A percentile compares a stretch with the other conserved stretches of the same genome.
These are phyloP conservation scores for Pichia deserticola DNA, from an alignment of 805 yeast genomes.

Conservation along the genomic window DNA sequence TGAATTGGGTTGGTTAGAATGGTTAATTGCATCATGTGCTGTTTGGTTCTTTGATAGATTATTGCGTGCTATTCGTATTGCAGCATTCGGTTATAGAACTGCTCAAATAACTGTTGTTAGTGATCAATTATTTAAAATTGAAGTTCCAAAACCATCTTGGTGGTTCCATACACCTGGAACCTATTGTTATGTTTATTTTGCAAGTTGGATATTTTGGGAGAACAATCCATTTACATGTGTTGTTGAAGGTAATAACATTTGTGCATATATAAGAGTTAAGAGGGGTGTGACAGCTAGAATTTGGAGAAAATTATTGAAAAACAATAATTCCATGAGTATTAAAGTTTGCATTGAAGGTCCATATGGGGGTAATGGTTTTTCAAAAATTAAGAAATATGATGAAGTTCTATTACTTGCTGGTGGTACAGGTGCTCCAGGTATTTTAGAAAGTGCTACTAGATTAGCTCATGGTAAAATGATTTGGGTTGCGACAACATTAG, in stretches of 20 bases:
- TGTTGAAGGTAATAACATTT: constrained; percentile 30
- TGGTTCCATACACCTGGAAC: constrained; percentile 51
- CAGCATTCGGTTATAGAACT: constrained; percentile 18
- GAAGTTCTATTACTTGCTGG: constrained; percentile 55
- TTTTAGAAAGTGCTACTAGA: constrained; percentile 31
- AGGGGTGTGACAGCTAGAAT: constrained; percentile 45
- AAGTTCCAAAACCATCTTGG: constrained; percentile 40
- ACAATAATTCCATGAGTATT: constrained; percentile 5
- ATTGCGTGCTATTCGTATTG: constrained; percentile 31
- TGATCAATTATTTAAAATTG: constrained; percentile 35
- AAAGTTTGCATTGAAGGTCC: constrained; percentile 56
- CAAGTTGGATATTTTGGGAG: constrained; percentile 52
- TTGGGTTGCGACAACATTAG: constrained; percentile 53
- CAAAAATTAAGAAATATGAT: constrained; percentile 42
- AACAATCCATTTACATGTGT: constrained; percentile 65
- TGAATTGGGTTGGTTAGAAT: constrained; percentile 29
- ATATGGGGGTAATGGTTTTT: constrained; percentile 41
- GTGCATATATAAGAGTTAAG: constrained; percentile 39
- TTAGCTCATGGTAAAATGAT: constrained; percentile 36
- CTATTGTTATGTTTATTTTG: constrained; percentile 49
- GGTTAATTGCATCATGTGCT: constrained; percentile 32
- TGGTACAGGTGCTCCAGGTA: constrained; percentile 64
- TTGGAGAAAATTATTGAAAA: constrained; percentile 21
- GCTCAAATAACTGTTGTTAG: constrained; percentile 17
- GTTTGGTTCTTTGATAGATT: constrained; percentile 49